Percentiles rank a stretch among this genome's conserved stretches.
phyloP scores from a whole-genome alignment of 169 alveolate genomes.

The Plasmodium yoelii region DNA sequence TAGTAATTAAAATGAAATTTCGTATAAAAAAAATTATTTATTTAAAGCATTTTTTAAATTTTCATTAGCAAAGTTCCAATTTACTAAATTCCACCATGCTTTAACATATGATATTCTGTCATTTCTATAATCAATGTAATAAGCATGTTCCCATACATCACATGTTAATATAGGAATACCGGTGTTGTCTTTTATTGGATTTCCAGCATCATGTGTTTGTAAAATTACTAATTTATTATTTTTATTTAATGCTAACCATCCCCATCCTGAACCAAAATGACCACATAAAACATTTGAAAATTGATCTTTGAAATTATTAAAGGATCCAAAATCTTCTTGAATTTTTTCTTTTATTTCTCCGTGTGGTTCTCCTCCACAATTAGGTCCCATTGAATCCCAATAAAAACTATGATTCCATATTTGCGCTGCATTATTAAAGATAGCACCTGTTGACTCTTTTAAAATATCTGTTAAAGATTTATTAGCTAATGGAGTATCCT shows the following conservation, averaged over 20 bases:
- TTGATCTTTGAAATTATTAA: slow-evolving; percentile 87
- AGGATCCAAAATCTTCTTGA: slow-evolving; percentile 90
- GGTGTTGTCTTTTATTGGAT: slow-evolving; percentile 89
- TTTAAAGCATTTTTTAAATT: slow-evolving; percentile 79
- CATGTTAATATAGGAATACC: slow-evolving; percentile 92
- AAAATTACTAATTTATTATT: slow-evolving; percentile 91
- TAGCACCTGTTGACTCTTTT: slow-evolving; percentile 86
- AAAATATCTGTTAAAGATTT: slow-evolving; percentile 83
- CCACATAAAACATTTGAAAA: slow-evolving; percentile 90
- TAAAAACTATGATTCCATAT: slow-evolving; percentile 95
- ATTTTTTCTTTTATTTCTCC: slow-evolving; percentile 88
- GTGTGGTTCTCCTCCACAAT: slow-evolving; percentile 92
- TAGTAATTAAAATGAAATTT: neutral
- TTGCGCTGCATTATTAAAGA: slow-evolving; percentile 93
- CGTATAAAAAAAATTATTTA: slow-evolving; percentile 18
- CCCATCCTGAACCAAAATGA: slow-evolving; percentile 99
- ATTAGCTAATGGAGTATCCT: slow-evolving; percentile 35
- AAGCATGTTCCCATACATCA: slow-evolving; percentile 99
- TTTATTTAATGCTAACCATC: slow-evolving; percentile 95
- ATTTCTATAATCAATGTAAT: slow-evolving; percentile 94
- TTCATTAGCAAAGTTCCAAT: slow-evolving; percentile 94
- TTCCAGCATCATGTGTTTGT: slow-evolving; percentile 93
- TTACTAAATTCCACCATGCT: slow-evolving; percentile 94
- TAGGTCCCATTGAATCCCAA: slow-evolving; percentile 95
- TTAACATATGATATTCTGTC: slow-evolving; percentile 92